Base-by-base conservation (phyloP, 140 eudicot species). In the Stevia rebaudiana region DNA sequence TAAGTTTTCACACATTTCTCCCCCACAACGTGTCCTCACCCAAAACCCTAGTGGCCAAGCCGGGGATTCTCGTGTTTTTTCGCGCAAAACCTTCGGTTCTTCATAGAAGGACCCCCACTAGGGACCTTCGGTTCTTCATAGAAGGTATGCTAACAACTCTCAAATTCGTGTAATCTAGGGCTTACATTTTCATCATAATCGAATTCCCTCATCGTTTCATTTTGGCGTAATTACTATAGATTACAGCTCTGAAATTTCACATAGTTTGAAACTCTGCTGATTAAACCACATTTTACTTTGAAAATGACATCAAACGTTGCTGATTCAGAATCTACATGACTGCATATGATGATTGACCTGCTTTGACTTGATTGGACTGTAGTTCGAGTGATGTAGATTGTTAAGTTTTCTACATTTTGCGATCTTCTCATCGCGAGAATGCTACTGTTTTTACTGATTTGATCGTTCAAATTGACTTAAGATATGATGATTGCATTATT, bases 381-480 rank as follows among this genome's bases (percentile, higher is more conserved):
- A 63, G n/a, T n/a, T n/a, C n/a, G n/a, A n/a, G n/a, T n/a, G 78
- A 63, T 28, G 66, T 73, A 10, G 67, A 53, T 63, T 73, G 36
- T 65, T 64, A 42, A 69, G 18, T 30, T 69, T 46, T 33, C 28
- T 69, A 30, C 75, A 58, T 69, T 41, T 31, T 31, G 19, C 28
- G 75, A 69, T 69, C 49, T 69, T 60, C n/a, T 35, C 52, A 60
- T 70, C 10, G 36, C 7, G 24, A 30, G 18, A 21, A 44, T 35
- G 18, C 28, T 59, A 21, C 25, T 10, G 28, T 4, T 31, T 31
- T 65, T 23, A 5, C 33, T 55, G 46, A 55, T 57, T 19, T 3
- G 67, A 31, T 56, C 28, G 24, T 62, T 70, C 5, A 3, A 31
- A 44, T 30, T 58, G 61, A 31, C 24, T 58, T 65, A 6, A 21